These are phyloP conservation scores for Cyberlindnera meyerae DNA, from an alignment of 805 yeast genomes.

Conservation along the genomic window DNA sequence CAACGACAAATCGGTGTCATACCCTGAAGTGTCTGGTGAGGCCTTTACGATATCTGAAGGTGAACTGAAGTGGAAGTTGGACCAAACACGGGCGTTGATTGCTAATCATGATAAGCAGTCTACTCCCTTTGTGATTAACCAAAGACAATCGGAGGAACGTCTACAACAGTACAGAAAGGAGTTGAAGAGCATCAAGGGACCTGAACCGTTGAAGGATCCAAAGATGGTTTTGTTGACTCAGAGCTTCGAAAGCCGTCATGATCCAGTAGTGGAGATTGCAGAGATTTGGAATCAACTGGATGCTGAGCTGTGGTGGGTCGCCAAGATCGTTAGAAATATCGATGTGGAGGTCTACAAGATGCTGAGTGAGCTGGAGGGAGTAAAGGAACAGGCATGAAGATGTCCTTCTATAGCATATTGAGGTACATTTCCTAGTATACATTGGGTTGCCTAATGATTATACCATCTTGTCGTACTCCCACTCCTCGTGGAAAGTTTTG, in stretches of 20 bases:
- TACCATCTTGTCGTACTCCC: no score
- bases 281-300: conserved; percentile 18
- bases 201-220: conserved; percentile 7
- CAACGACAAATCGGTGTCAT: conserved; percentile 12
- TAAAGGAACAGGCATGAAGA: no score
- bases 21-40: conserved; percentile 7
- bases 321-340: conserved; percentile 12
- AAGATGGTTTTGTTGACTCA: conserved; percentile 8
- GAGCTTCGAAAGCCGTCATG: conserved; percentile 18
- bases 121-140: conserved; percentile 14
- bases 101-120: conserved; percentile 13
- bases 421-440: no score
- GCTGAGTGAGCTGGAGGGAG: conserved; percentile 5
- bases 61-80: conserved; percentile 16
- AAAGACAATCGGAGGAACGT: conserved; percentile 14
- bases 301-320: conserved; percentile 19
- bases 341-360: conserved; percentile 4
- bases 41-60: conserved; percentile 14
- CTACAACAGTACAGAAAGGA: conserved; percentile 11
- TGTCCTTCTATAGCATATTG: no score
- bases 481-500: no score
- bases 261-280: conserved; percentile 21
- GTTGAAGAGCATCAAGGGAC: conserved; percentile 4
- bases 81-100: conserved; percentile 11
- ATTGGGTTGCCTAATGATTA: no score